Evolutionary conservation across 345 rosid species (phyloP).

Genomic region (Brassica juncea): DNA sequence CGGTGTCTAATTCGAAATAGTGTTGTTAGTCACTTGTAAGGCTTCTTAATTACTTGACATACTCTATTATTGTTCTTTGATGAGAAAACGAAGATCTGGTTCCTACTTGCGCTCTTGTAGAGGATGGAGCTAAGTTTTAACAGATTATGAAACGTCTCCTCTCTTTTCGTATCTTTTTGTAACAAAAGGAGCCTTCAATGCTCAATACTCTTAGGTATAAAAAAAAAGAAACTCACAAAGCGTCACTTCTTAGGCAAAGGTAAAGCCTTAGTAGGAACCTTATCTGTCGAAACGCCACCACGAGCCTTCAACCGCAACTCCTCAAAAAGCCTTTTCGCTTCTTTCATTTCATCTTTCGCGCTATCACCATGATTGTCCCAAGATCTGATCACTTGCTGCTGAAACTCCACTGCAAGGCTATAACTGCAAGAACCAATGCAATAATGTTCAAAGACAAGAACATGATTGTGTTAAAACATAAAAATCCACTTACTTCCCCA

Average conservation of each 20-base stretch:
- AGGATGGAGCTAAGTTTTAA: too few relatives aligned
- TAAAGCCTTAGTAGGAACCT: constrained; percentile 45
- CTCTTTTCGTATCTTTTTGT: background rate
- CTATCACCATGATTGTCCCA: constrained; percentile 82
- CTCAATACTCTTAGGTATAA: background rate
- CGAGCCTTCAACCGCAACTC: constrained; percentile 62
- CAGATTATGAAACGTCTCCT: too few relatives aligned
- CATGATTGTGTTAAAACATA: background rate
- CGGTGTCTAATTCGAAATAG: background rate
- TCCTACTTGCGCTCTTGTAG: too few relatives aligned
- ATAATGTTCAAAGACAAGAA: constrained; percentile 6
- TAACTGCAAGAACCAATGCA: constrained; percentile 55
- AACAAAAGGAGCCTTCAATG: background rate
- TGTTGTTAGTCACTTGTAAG: background rate
- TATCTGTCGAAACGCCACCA: constrained; percentile 43
- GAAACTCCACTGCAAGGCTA: constrained; percentile 76
- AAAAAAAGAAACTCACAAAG: background rate
- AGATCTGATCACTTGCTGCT: constrained; percentile 69
- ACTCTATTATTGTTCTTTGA: too few relatives aligned
- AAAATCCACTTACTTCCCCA: constrained; percentile 64
- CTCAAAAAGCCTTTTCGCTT: constrained; percentile 56
- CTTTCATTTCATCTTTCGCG: constrained; percentile 65
- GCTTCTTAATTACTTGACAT: too few relatives aligned
- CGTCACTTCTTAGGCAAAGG: constrained; percentile 44
- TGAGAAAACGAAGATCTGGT: background rate